Percentiles rank a stretch among this genome's conserved stretches.
Conservation (phyloP, 495 filamentous ascomycete species). For the Lasiosphaeria ovina region DNA sequence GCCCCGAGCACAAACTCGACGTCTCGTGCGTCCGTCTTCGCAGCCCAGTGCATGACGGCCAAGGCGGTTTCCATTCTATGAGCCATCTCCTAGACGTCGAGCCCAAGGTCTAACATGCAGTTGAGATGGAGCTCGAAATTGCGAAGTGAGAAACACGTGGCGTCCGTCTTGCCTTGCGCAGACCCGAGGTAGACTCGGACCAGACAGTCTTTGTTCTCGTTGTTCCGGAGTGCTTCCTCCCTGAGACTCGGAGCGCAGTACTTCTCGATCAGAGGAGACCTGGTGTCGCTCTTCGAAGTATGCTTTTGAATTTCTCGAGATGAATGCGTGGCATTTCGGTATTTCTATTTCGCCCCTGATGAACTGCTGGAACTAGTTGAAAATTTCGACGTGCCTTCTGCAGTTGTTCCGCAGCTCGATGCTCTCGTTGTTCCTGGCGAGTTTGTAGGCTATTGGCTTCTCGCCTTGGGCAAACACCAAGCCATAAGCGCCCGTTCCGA, state of each 20-base stretch:
- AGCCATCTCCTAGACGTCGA: conserved; percentile 11
- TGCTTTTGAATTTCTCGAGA: no score
- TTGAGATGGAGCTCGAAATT: conserved; percentile 23
- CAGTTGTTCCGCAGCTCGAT: no score
- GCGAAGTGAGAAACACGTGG: conserved; percentile 17
- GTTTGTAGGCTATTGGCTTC: no score
- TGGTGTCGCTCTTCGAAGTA: no score
- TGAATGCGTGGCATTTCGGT: no score
- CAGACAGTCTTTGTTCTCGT: conserved; percentile 29
- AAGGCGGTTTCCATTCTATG: conserved; percentile 13
- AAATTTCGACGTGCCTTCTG: no score
- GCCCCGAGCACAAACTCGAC: conserved; percentile 25
- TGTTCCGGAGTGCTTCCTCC: conserved; percentile 9
- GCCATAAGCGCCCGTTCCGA: no score
- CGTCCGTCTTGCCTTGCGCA: conserved; percentile 6
- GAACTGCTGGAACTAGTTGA: no score
- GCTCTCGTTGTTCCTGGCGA: no score
- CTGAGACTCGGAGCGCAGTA: conserved; percentile 22
- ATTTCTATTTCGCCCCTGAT: no score
- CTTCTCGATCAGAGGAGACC: conserved; percentile 23
- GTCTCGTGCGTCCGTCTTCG: conserved; percentile 16
- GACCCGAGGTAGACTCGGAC: conserved; percentile 29
- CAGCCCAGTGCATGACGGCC: conserved; percentile 21
- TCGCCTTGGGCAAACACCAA: no score
- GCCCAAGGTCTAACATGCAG: conserved; percentile 14